Base-by-base conservation (phyloP, 2,329 filamentous ascomycete genomes). In the Albifimbria verrucaria region DNA sequence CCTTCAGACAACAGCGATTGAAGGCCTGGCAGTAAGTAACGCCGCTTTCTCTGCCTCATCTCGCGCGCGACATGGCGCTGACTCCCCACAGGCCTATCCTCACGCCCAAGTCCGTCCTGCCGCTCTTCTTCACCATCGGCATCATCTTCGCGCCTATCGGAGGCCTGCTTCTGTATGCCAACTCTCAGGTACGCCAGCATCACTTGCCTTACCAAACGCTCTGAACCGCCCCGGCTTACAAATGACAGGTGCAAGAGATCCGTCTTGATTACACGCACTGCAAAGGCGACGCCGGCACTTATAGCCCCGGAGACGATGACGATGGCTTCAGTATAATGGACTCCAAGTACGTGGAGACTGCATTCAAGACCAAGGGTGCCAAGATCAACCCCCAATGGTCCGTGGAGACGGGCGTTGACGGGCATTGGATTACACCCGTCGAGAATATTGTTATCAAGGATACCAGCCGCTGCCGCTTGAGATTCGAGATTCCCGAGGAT, bases 131-230 rank as follows among this genome's bases (percentile, higher is more conserved):
- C 70, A 83, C 83, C 49, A 87, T 97, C 63, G 92, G 91, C 55
- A 81, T 96, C 63, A 90, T 97, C 68, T 96, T 97, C 70, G 92
- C 92, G 28, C 92, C 93, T 52, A 92, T 97, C 60, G 93, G 93
- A 42, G 93, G 91, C 49, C 74, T 94, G 47, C 77, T 97, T 48
- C 77, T 97, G 51, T 97, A 88, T 73, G 92, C 92, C 26, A 97
- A 90, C 73, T 80, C 88, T 20, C 81, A 87, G 74, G 90, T 94
- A 74, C 62, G 76, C n/a, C n/a, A n/a, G n/a, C n/a, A n/a, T n/a
- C n/a, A n/a, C n/a, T n/a, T n/a, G n/a, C n/a, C n/a, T n/a, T n/a
- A n/a, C n/a, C n/a, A n/a, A n/a, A n/a, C n/a, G n/a, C n/a, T n/a
- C n/a, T n/a, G n/a, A n/a, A n/a, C n/a, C n/a, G n/a, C n/a, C n/a